Percentiles rank a stretch among this genome's conserved stretches.
Evolutionary conservation across 1,139 yeast species (phyloP).

Genomic region (Blastobotrys malaysiensis): DNA sequence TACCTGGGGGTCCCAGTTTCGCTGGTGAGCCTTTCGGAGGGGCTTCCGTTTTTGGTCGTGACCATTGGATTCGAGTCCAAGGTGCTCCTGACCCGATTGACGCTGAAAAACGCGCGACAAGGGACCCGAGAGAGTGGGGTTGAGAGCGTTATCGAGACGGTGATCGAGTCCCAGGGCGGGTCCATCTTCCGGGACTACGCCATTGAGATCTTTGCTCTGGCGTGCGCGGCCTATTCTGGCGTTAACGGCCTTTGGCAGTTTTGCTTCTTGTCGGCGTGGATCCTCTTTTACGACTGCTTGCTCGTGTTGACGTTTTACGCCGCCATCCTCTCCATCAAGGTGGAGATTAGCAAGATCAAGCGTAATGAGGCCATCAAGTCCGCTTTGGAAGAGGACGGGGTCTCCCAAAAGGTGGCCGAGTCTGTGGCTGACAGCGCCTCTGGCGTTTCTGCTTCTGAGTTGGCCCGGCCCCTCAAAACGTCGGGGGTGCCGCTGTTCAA

Average conservation of each 20-base stretch:
- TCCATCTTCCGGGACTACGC: constrained; percentile 75
- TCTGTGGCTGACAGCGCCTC: constrained; percentile 47
- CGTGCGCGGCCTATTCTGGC: constrained; percentile 72
- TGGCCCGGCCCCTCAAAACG: constrained; percentile 17
- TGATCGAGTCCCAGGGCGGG: constrained; percentile 63
- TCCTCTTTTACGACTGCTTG: constrained; percentile 66
- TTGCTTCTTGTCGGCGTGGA: constrained; percentile 70
- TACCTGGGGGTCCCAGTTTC: constrained; percentile 49
- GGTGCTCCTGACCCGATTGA: constrained; percentile 64
- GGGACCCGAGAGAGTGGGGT: constrained; percentile 19
- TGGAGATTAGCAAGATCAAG: constrained; percentile 85
- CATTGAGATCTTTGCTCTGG: constrained; percentile 68
- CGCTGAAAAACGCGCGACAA: constrained; percentile 36
- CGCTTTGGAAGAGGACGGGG: constrained; percentile 92
- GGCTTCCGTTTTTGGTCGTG: constrained; percentile 89
- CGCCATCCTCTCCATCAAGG: constrained; percentile 79
- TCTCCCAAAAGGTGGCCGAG: constrained; percentile 65
- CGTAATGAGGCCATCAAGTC: constrained; percentile 74
- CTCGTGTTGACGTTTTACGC: constrained; percentile 79
- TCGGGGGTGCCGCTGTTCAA: constrained; percentile 56
- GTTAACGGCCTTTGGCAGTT: constrained; percentile 61
- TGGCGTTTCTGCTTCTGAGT: constrained; percentile 15
- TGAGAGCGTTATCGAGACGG: constrained; percentile 42
- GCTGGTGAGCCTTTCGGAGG: constrained; percentile 76
- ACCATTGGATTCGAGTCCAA: constrained; percentile 91